Percentiles rank a stretch among this genome's conserved stretches.
phyloP scores from a whole-genome alignment of 1,139 yeast genomes.

The Zygoascus sp. region DNA sequence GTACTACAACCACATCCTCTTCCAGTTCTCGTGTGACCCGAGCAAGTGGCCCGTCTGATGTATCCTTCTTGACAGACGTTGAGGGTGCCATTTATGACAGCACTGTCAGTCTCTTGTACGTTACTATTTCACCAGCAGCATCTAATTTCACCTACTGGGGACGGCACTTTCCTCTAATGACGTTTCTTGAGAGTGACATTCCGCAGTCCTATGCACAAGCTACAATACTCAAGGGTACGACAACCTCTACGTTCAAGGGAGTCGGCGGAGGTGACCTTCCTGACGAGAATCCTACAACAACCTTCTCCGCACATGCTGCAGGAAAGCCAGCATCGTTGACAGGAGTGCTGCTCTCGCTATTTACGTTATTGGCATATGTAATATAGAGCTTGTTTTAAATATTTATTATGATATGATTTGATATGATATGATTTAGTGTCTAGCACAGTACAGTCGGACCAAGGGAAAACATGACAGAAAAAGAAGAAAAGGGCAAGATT shows the following conservation, averaged over 20 bases:
- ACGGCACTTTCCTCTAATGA: constrained; percentile 16
- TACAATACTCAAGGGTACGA: background rate
- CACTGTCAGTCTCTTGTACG: background rate
- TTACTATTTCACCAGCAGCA: constrained; percentile 5
- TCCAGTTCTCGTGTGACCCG: background rate
- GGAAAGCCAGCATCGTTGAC: background rate
- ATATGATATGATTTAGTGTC: too few relatives aligned
- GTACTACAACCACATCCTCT: background rate
- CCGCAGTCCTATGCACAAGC: background rate
- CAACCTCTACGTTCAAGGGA: background rate
- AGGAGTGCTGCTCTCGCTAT: background rate
- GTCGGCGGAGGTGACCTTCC: background rate
- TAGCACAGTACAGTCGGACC: too few relatives aligned
- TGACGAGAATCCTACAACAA: background rate
- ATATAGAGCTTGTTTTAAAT: background rate
- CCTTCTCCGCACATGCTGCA: background rate
- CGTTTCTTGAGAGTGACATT: background rate
- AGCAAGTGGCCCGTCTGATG: background rate
- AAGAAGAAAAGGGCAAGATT: too few relatives aligned
- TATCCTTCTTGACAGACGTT: constrained; percentile 2
- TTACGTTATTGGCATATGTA: background rate
- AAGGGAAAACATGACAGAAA: too few relatives aligned
- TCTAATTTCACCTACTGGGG: constrained; percentile 16
- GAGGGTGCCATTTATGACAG: background rate
- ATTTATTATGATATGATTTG: background rate